These are phyloP conservation scores for Paracoccidioides lutzii DNA, from an alignment of 2,329 filamentous ascomycete genomes.

Conservation along the genomic window DNA sequence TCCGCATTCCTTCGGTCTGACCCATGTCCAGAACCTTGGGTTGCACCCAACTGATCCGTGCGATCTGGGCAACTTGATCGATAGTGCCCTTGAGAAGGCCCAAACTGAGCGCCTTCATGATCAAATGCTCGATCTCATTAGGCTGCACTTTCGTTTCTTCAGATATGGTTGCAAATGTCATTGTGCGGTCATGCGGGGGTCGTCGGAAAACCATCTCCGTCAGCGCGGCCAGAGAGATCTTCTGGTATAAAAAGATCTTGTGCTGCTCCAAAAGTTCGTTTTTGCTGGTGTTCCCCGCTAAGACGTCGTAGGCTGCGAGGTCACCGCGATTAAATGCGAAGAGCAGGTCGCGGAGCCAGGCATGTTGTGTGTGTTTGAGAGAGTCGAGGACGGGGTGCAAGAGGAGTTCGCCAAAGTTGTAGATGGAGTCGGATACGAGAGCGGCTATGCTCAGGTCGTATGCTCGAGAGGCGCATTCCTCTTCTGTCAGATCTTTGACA, in stretches of 20 bases:
- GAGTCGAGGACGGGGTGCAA: conserved; percentile 90
- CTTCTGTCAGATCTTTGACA: conserved; percentile 55
- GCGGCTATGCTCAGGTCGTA: conserved; percentile 90
- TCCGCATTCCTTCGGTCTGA: conserved; percentile 87
- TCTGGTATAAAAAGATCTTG: conserved; percentile 77
- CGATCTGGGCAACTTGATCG: conserved; percentile 88
- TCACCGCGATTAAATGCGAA: conserved; percentile 97
- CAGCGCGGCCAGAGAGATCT: conserved; percentile 91
- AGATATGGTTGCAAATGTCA: conserved; percentile 80
- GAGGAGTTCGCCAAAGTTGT: conserved; percentile 98
- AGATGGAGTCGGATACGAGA: conserved; percentile 85
- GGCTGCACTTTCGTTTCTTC: conserved; percentile 83
- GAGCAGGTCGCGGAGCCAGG: conserved; percentile 88
- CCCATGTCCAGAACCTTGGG: conserved; percentile 93
- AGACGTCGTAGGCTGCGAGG: conserved; percentile 69
- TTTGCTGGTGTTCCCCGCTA: conserved; percentile 67
- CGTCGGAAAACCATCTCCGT: conserved; percentile 95
- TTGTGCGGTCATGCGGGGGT: conserved; percentile 85
- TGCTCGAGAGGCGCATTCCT: conserved; percentile 68
- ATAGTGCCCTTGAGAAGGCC: conserved; percentile 84
- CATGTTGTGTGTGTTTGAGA: conserved; percentile 58
- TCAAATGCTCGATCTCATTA: conserved; percentile 90
- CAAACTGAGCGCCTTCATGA: conserved; percentile 97
- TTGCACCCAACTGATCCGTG: conserved; percentile 96
- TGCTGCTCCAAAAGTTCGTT: conserved; percentile 70